phyloP scores from a whole-genome alignment of 768 basidiomycete genomes.

The Sistotremastrum niveocremeum region DNA sequence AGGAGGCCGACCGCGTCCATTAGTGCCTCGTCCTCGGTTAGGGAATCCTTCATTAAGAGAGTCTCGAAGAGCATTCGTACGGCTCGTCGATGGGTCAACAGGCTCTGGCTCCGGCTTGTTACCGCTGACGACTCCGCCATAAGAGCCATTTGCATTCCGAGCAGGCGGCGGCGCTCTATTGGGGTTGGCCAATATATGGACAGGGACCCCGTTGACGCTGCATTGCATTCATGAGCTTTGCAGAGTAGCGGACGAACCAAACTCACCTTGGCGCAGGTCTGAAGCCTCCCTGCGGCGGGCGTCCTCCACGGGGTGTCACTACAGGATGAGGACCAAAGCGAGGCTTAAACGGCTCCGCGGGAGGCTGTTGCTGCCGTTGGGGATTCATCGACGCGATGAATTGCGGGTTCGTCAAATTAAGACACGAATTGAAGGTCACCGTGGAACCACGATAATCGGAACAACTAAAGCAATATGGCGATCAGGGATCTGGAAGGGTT shows the following conservation, averaged over 20 bases:
- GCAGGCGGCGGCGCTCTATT: slow-evolving; percentile 30
- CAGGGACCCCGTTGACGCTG: slow-evolving; percentile 22
- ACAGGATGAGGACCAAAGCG: slow-evolving; percentile 52
- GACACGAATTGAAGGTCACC: slow-evolving; percentile 73
- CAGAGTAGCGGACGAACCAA: slow-evolving; percentile 1
- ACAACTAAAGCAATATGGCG: slow-evolving; percentile 36
- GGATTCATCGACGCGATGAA: slow-evolving; percentile 67
- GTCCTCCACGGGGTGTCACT: slow-evolving; percentile 41
- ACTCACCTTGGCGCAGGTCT: slow-evolving; percentile 32
- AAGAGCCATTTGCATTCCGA: slow-evolving; percentile 12
- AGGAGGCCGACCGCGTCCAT: slow-evolving; percentile 22
- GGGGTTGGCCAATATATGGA: slow-evolving; percentile 71
- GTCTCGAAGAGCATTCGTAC: slow-evolving; percentile 5
- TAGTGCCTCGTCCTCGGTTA: slow-evolving; percentile 15
- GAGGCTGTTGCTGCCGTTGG: slow-evolving; percentile 27
- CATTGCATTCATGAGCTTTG: slow-evolving; percentile 4
- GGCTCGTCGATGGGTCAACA: slow-evolving; percentile 2
- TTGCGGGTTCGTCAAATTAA: slow-evolving; percentile 81
- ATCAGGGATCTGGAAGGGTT: not conserved
- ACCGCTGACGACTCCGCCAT: slow-evolving; percentile 3
- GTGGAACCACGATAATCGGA: slow-evolving; percentile 86
- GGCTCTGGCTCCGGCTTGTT: not conserved
- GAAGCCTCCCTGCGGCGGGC: slow-evolving; percentile 48
- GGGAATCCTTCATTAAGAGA: slow-evolving; percentile 1
- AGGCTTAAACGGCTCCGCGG: slow-evolving; percentile 43